These are phyloP conservation scores for Nicotiana benthamiana DNA, from an alignment of 257 asterid species.

Conservation along the genomic window DNA sequence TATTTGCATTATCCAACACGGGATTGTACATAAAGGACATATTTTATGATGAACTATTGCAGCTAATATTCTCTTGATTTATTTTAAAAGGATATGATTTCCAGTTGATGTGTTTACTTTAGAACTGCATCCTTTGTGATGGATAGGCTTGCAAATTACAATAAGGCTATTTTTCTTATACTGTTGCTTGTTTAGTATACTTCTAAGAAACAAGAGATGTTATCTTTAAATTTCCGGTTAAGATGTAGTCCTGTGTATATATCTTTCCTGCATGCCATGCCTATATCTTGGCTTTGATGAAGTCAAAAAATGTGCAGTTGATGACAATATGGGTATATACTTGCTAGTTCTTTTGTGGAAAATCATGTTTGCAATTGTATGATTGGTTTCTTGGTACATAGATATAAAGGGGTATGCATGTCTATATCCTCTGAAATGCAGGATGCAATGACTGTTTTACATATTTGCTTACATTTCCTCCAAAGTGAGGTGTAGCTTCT, in stretches of 20 bases:
- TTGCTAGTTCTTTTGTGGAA: background rate
- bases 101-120: background rate
- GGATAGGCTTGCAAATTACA: background rate
- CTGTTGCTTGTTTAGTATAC: background rate
- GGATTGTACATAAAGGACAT: background rate
- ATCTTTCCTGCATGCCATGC: background rate
- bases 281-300: background rate
- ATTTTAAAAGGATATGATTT: background rate
- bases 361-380: background rate
- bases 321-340: background rate
- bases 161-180: background rate
- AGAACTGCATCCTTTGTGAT: background rate
- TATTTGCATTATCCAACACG: background rate
- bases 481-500: background rate
- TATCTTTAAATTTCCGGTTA: background rate
- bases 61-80: background rate
- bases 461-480: background rate
- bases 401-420: background rate
- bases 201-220: background rate
- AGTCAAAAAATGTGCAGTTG: background rate
- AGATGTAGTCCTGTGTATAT: background rate
- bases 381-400: background rate
- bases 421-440: background rate
- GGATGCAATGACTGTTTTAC: background rate
- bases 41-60: background rate